Conservation (phyloP, 371 early-diverging fungal species). For the Mortierella sp. region DNA sequence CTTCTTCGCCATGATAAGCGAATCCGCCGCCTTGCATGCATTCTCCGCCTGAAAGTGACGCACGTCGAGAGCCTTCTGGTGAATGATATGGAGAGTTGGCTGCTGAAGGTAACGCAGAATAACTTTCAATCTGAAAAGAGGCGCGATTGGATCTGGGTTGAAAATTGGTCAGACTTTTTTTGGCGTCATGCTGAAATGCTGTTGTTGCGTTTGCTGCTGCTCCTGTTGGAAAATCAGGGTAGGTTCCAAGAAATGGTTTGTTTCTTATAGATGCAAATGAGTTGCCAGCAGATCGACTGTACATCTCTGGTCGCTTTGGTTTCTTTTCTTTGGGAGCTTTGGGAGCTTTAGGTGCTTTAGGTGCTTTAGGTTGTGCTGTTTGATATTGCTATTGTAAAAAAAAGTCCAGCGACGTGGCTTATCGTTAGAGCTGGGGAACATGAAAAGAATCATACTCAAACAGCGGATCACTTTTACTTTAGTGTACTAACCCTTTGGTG, state of each 20-base stretch:
- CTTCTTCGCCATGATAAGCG: neutral
- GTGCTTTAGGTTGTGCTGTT: neutral
- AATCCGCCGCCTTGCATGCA: neutral
- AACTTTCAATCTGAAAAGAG: slow-evolving; percentile 34
- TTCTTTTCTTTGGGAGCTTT: slow-evolving; percentile 21
- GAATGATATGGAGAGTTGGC: slow-evolving; percentile 38
- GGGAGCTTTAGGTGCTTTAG: neutral
- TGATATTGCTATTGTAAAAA: neutral
- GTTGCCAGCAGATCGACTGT: slow-evolving; percentile 42
- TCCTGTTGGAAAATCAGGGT: slow-evolving; percentile 34
- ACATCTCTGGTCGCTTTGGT: slow-evolving; percentile 22
- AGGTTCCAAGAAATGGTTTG: slow-evolving; percentile 39
- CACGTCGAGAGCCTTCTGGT: slow-evolving; percentile 35
- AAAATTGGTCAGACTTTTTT: slow-evolving; percentile 26
- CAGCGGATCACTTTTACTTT: neutral
- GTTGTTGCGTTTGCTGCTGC: no score
- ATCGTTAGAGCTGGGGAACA: neutral
- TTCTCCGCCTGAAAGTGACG: slow-evolving; percentile 39
- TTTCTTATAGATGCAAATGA: slow-evolving; percentile 30
- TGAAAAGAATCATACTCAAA: neutral
- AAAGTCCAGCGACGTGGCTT: neutral
- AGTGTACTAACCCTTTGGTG: slow-evolving; percentile 29
- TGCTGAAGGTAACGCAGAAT: slow-evolving; percentile 14
- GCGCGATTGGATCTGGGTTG: slow-evolving; percentile 14
- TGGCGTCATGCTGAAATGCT: neutral